Base-by-base conservation (phyloP, 1,139 yeast genomes). In the Scheffersomyces segobiensis region DNA sequence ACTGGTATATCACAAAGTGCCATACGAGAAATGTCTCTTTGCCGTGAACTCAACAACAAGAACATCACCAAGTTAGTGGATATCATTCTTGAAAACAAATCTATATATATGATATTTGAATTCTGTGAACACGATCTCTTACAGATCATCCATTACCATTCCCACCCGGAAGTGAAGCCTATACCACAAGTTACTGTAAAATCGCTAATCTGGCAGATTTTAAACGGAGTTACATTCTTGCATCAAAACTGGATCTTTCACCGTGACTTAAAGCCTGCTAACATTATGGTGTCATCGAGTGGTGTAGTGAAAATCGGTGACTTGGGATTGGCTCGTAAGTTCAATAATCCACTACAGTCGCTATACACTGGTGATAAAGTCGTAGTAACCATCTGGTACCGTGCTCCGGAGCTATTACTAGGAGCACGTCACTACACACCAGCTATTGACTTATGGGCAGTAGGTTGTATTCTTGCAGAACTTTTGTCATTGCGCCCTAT, bases 1-100 rank as follows among this genome's bases (percentile, higher is more conserved):
- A 93, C 98, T 0, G 99, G 99, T 0, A 91, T 95, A 14, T 92
- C 98, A 3, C 99, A 95, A 72, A 88, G 96, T 67, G 99, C 99
- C 1, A 91, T 96, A 53, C 80, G 99, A 62, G 99, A 95, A 74
- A 93, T 95, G 96, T 91, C 98, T 1, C 78, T 95, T 24, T 95
- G 99, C 71, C 84, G 97, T 54, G 99, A 96, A 70, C 78, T 95
- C 57, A 82, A 82, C 64, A 92, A 95, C 72, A 83, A 85, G 59
- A 95, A 95, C 73, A 82, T 96, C 56, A 90, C 96, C 10, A 86
- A 85, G 63, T 79, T 96, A 57, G 86, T 88, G 17, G 97, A 93
- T 70, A 91, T 93, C 58, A 86, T 93, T n/a, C 75, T 96, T 60
- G 98, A 96, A 69, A 91, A 88, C 66, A 95, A 93, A 73, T 86